Evolutionary conservation across 2,329 filamentous ascomycete species (phyloP).

Genomic region (Furcasterigmium furcatum): DNA sequence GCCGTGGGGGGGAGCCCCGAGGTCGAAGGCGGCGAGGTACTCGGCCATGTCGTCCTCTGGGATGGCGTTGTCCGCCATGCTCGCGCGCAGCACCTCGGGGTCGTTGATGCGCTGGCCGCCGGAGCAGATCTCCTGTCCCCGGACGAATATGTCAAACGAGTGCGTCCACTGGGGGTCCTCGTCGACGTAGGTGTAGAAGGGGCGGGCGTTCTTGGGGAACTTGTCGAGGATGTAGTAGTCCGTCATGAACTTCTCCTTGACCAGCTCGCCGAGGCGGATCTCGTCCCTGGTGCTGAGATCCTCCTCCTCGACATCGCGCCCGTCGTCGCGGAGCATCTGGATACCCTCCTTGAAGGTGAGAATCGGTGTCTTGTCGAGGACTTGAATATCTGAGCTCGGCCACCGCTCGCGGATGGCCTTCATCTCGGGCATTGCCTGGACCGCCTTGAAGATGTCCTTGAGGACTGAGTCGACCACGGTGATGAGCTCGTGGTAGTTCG

Average conservation of each 20-base stretch:
- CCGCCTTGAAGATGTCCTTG: slow-evolving; percentile 61
- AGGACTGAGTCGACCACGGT: slow-evolving; percentile 74
- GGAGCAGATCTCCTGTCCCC: slow-evolving; percentile 88
- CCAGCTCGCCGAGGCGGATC: slow-evolving; percentile 77
- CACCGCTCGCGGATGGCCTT: slow-evolving; percentile 79
- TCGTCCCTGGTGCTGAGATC: slow-evolving; percentile 85
- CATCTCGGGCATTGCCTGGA: slow-evolving; percentile 59
- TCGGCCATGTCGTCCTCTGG: slow-evolving; percentile 83
- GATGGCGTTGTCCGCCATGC: slow-evolving; percentile 74
- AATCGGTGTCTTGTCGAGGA: slow-evolving; percentile 80
- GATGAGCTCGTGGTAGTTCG: slow-evolving; percentile 87
- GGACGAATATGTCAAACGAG: slow-evolving; percentile 92
- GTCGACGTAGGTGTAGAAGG: slow-evolving; percentile 89
- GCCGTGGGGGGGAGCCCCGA: slow-evolving; percentile 83
- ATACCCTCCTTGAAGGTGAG: slow-evolving; percentile 79
- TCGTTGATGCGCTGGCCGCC: slow-evolving; percentile 93
- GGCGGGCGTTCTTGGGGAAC: slow-evolving; percentile 79
- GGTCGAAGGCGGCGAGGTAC: slow-evolving; percentile 84
- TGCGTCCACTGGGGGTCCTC: slow-evolving; percentile 74
- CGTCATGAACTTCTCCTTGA: slow-evolving; percentile 82
- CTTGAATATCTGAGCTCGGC: slow-evolving; percentile 82
- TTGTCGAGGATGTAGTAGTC: slow-evolving; percentile 96
- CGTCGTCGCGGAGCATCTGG: slow-evolving; percentile 77
- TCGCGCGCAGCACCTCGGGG: slow-evolving; percentile 67
- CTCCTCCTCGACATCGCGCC: slow-evolving; percentile 73